Percentiles rank a stretch among this genome's conserved stretches.
Evolutionary conservation across 139 green algal genomes (phyloP).

Genomic region (Limnomonas spitsbergensis): DNA sequence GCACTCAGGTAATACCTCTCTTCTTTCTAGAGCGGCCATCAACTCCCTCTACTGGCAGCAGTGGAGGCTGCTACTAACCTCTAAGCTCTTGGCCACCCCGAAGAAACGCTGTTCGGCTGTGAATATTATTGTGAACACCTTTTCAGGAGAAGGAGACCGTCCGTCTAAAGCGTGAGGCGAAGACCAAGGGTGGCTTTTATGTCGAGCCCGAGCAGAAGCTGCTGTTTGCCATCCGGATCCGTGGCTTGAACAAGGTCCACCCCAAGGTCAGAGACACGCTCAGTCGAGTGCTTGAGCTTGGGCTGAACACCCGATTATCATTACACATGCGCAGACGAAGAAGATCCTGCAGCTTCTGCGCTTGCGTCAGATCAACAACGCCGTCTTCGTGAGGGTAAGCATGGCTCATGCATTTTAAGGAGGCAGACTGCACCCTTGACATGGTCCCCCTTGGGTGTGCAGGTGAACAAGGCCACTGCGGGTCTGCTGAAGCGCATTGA

Average conservation of each 20-base stretch:
- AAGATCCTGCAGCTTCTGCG: constrained; percentile 98
- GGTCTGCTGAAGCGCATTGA: constrained; percentile 95
- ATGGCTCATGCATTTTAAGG: too few species aligned
- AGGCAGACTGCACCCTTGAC: too few species aligned
- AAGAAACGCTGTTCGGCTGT: constrained; percentile 3
- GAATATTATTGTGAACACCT: constrained; percentile 1
- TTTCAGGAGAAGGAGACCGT: constrained; percentile 83
- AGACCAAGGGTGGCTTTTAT: constrained; percentile 90
- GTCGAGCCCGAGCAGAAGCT: constrained; percentile 92
- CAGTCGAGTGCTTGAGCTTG: neutral
- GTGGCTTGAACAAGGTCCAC: constrained; percentile 94
- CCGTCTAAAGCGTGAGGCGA: constrained; percentile 87
- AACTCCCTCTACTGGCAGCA: neutral
- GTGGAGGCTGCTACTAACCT: constrained; percentile 1
- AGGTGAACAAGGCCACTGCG: constrained; percentile 97
- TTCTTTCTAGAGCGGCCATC: neutral
- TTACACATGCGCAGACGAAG: constrained; percentile 76
- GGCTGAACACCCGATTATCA: too few species aligned
- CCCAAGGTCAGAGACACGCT: constrained; percentile 77
- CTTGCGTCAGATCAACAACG: constrained; percentile 97
- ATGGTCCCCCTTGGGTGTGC: constrained; percentile 7
- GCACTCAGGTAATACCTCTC: constrained; percentile 63
- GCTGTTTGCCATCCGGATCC: constrained; percentile 94
- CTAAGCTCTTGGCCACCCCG: neutral
- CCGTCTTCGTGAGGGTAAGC: constrained; percentile 88